Percentiles rank a stretch among this genome's conserved stretches.
These are phyloP conservation scores for Phaeophleospora eucalypticola DNA, from an alignment of 2,329 filamentous ascomycete species.

Conservation along the genomic window DNA sequence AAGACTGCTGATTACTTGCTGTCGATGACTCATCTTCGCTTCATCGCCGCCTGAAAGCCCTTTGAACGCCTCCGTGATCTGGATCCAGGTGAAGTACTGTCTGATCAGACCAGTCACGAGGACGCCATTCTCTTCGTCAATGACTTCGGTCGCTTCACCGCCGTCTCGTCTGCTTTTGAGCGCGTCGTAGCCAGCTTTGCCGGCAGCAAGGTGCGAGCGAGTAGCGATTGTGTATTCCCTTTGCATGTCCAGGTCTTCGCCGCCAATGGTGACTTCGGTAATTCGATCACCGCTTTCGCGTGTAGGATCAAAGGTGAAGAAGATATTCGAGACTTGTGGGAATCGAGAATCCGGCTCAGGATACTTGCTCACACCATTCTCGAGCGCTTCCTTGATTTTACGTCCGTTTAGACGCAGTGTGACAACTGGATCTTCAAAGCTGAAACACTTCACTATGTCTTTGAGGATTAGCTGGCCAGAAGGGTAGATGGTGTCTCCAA, in stretches of 20 bases:
- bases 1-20: slow-evolving; percentile 30
- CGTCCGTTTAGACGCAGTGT: slow-evolving; percentile 66
- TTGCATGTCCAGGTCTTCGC: slow-evolving; percentile 57
- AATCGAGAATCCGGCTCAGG: slow-evolving; percentile 76
- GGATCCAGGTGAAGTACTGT: slow-evolving; percentile 82
- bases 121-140: slow-evolving; percentile 79
- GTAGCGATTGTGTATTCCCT: slow-evolving; percentile 69
- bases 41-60: background rate
- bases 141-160: slow-evolving; percentile 68
- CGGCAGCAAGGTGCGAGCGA: slow-evolving; percentile 77
- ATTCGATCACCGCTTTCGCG: slow-evolving; percentile 59
- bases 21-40: background rate
- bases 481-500: slow-evolving; percentile 79
- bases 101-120: slow-evolving; percentile 80
- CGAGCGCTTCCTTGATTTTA: slow-evolving; percentile 68
- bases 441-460: slow-evolving; percentile 48
- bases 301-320: slow-evolving; percentile 64
- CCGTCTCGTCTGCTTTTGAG: slow-evolving; percentile 70
- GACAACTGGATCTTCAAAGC: slow-evolving; percentile 82
- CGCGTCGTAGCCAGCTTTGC: slow-evolving; percentile 68
- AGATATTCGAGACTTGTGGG: slow-evolving; percentile 78
- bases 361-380: slow-evolving; percentile 73
- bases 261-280: slow-evolving; percentile 56
- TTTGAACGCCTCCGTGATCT: slow-evolving; percentile 30
- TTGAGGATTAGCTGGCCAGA: slow-evolving; percentile 70